Conservation (phyloP, 805 yeast genomes). For the Huiozyma sinensis region DNA sequence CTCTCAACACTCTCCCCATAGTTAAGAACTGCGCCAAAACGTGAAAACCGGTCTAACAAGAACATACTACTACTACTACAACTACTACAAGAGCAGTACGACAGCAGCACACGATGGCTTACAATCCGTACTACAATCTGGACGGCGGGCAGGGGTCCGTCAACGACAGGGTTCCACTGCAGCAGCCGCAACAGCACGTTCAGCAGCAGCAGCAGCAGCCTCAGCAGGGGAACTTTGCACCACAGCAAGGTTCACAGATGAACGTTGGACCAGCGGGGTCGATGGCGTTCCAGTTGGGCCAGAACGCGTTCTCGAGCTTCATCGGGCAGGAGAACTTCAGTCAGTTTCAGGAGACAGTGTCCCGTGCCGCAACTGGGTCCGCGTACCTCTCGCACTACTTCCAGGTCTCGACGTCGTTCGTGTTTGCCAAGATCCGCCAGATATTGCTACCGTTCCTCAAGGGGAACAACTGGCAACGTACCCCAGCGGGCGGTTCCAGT, state of each 20-base stretch:
- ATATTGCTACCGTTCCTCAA: constrained; percentile 81
- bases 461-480: constrained; percentile 69
- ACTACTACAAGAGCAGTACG: neutral
- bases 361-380: constrained; percentile 27
- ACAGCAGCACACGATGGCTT: constrained; percentile 25
- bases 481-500: neutral
- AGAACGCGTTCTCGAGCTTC: constrained; percentile 50
- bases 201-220: constrained; percentile 12
- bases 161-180: constrained; percentile 7
- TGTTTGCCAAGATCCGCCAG: constrained; percentile 56
- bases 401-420: constrained; percentile 85
- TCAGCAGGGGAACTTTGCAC: constrained; percentile 1
- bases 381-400: constrained; percentile 72
- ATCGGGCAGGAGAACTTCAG: constrained; percentile 48
- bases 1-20: neutral
- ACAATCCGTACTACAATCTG: constrained; percentile 33
- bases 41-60: neutral
- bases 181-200: constrained; percentile 2
- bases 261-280: constrained; percentile 38
- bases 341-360: constrained; percentile 38
- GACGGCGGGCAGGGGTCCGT: constrained; percentile 11
- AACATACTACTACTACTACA: neutral
- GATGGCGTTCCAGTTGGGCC: constrained; percentile 82
- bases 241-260: constrained; percentile 7
- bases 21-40: neutral